Evolutionary conservation across 345 rosid species (phyloP), one percentile per base, ranked within the genome.

Genomic region (Eucalyptus globulus): DNA sequence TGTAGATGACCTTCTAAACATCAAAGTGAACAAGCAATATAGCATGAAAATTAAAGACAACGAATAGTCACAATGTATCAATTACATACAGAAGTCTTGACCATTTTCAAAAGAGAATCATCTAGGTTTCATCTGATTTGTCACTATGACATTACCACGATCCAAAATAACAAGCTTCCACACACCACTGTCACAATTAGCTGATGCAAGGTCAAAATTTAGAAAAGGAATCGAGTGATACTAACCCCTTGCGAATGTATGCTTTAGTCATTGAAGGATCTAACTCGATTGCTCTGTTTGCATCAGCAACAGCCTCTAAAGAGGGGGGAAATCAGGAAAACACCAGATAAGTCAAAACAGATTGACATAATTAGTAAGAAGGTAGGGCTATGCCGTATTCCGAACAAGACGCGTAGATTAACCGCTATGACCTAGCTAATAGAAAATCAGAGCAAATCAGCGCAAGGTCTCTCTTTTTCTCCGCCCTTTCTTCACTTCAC

Each of bases 301-400:
- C 95, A 93, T 97, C 99, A 80, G 95, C 95, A 86, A 97, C 97
- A 29, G 98, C 98, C 92, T 95, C 99, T 98, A 94, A 92, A 88
- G 83, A 92, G 40, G 22, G 11, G 14, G 37, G 43, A 24, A 14
- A 81, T 80, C 3, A 51, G 27, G 29, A 27, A 44, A 76, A 50
- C 15, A 50, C 29, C 31, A 83, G 43, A 49, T 81, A n/a, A 37
- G 58, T 8, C 14, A 11, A 47, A n/a, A 43, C 49, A 62, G 62
- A 65, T 53, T 29, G 3, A 29, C 85, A 76, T 40, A 76, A 76
- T 11, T 40, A 11, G 85, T 72, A 17, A 34, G 81, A 17, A 34
- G 44, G 44, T 19, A 17, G 47, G 29, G 47, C 27, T 76, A 76
- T 22, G 15, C 15, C 24, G 29, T 12, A 21, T 40, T 76, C 47